Evolutionary conservation across 2,329 filamentous ascomycete genomes (phyloP).

Genomic region (Geosmithia flava): DNA sequence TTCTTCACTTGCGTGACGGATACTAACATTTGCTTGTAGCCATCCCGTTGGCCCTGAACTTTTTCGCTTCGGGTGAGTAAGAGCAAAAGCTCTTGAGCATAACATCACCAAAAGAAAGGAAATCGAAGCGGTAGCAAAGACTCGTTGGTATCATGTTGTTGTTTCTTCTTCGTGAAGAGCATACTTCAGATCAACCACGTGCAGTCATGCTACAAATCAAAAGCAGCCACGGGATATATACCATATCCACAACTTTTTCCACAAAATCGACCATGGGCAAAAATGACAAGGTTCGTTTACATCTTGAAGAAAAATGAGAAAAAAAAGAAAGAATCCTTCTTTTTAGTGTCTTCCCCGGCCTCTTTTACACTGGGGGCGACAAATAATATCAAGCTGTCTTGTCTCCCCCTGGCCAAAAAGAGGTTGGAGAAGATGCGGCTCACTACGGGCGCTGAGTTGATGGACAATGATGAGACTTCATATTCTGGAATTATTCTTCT

Average conservation of each 20-base stretch:
- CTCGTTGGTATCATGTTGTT: background rate
- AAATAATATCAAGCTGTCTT: no score
- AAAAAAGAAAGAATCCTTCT: background rate
- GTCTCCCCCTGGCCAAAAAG: background rate
- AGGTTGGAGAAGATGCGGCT: constrained; percentile 40
- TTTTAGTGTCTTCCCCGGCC: no score
- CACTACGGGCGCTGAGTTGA: constrained; percentile 77
- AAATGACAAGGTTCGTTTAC: no score
- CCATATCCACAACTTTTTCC: background rate
- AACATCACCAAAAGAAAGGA: constrained; percentile 5
- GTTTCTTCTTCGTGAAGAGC: no score
- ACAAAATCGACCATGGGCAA: background rate
- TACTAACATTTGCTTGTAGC: constrained; percentile 36
- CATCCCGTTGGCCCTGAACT: constrained; percentile 72
- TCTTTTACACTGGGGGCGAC: no score
- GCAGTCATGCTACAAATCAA: background rate
- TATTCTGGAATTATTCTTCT: constrained; percentile 4
- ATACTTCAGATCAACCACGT: no score
- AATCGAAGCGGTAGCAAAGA: constrained; percentile 51
- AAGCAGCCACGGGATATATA: background rate
- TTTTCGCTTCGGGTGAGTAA: constrained; percentile 85
- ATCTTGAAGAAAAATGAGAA: background rate
- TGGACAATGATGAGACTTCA: background rate
- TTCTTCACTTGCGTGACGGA: background rate
- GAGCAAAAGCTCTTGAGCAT: constrained; percentile 7